Percentiles rank a stretch among this genome's conserved stretches.
Evolutionary conservation across 176 grass and related monocot species (phyloP).

Genomic region (Tuctoria greenei): DNA sequence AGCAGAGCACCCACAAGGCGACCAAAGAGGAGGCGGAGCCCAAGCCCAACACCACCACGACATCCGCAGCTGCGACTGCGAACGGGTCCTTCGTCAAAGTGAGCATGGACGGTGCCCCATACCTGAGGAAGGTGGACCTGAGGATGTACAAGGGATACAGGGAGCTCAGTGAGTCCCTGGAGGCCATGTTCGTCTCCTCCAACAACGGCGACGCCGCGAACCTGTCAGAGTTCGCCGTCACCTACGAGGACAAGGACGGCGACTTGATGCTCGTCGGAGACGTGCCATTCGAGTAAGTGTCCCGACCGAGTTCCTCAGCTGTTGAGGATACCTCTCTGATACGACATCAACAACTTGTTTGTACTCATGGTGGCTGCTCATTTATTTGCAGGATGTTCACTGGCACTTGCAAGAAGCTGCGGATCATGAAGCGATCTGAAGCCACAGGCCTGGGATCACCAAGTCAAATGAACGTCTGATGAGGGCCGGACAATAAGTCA

Average conservation of each 20-base stretch:
- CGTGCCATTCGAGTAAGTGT: constrained; percentile 71
- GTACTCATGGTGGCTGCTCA: constrained; percentile 9
- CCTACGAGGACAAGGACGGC: constrained; percentile 81
- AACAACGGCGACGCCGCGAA: constrained; percentile 12
- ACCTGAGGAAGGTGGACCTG: constrained; percentile 80
- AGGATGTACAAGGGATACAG: constrained; percentile 69
- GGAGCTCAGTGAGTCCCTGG: constrained; percentile 72
- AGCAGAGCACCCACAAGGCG: constrained; percentile 16
- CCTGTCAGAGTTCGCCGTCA: constrained; percentile 56
- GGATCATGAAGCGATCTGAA: constrained; percentile 95
- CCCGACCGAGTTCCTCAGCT: background rate
- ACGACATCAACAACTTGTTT: background rate
- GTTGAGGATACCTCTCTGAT: background rate
- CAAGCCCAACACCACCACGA: background rate
- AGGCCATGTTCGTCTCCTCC: constrained; percentile 73
- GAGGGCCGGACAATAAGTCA: constrained; percentile 4
- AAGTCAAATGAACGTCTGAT: constrained; percentile 26
- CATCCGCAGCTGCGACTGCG: background rate
- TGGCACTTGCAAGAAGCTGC: constrained; percentile 82
- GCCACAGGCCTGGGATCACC: constrained; percentile 57
- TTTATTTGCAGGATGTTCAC: constrained; percentile 69
- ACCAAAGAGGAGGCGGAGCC: background rate
- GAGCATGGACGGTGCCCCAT: constrained; percentile 93
- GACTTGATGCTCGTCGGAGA: constrained; percentile 88
- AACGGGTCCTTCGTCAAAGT: constrained; percentile 62